These are phyloP conservation scores for Yamadazyma philogaea DNA, from an alignment of 805 yeast genomes.

Conservation along the genomic window DNA sequence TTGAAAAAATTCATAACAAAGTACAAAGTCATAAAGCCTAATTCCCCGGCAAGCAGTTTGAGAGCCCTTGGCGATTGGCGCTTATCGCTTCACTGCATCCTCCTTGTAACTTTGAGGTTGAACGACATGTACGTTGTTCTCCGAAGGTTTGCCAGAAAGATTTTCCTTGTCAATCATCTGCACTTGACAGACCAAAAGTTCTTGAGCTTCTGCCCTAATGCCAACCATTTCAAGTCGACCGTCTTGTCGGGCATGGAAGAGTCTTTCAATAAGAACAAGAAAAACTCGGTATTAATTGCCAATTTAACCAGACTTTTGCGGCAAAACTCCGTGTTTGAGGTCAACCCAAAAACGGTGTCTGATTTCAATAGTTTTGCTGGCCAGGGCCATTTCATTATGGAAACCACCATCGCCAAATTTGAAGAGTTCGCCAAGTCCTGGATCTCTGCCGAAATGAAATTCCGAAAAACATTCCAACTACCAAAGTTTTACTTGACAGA, in stretches of 20 bases:
- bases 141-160: constrained; percentile 46
- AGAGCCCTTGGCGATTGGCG: constrained; percentile 25
- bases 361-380: constrained; percentile 42
- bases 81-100: constrained; percentile 44
- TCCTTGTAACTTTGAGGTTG: constrained; percentile 42
- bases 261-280: constrained; percentile 41
- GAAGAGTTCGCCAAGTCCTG: constrained; percentile 40
- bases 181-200: constrained; percentile 44
- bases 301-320: constrained; percentile 45
- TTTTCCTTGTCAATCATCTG: constrained; percentile 42
- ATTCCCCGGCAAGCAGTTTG: constrained; percentile 11
- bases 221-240: constrained; percentile 26
- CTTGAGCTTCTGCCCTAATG: constrained; percentile 23
- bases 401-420: constrained; percentile 28
- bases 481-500: constrained; percentile 13
- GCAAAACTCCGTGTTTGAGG: constrained; percentile 33
- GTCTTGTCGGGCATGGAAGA: constrained; percentile 32
- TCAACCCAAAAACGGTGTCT: constrained; percentile 32
- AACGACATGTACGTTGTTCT: constrained; percentile 50
- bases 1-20: constrained; percentile 20
- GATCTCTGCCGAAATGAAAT: constrained; percentile 41
- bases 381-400: constrained; percentile 35
- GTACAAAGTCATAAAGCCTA: constrained; percentile 14
- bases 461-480: constrained; percentile 35
- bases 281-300: constrained; percentile 49